These are phyloP conservation scores for Prillingera fragicola DNA, from an alignment of 1,284 basidiomycete genomes.

Conservation along the genomic window DNA sequence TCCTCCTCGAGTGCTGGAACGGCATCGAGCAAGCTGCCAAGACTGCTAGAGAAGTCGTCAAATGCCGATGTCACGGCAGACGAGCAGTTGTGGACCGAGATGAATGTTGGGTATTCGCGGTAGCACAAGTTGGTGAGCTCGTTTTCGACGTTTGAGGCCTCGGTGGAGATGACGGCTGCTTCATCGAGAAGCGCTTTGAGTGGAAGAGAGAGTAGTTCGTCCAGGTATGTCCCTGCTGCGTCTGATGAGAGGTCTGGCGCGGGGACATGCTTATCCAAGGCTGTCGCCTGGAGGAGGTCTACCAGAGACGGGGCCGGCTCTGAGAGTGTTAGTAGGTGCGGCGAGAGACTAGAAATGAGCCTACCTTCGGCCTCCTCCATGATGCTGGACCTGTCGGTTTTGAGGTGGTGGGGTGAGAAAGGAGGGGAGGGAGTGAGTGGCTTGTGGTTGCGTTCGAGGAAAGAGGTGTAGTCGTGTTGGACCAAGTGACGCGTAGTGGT, in stretches of 20 bases:
- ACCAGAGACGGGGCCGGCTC: slow-evolving; percentile 23
- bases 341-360: neutral
- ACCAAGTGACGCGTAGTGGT: neutral
- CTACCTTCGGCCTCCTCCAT: slow-evolving; percentile 24
- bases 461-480: neutral
- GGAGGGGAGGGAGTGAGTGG: neutral
- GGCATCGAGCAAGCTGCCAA: slow-evolving; percentile 59
- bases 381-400: neutral
- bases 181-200: slow-evolving; percentile 63
- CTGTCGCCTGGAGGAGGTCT: slow-evolving; percentile 29
- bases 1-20: slow-evolving; percentile 67
- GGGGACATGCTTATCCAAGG: slow-evolving; percentile 3
- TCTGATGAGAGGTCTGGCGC: slow-evolving; percentile 20
- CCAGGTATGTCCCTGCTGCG: slow-evolving; percentile 32
- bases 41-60: slow-evolving; percentile 58
- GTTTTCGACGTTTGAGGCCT: slow-evolving; percentile 73
- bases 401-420: neutral
- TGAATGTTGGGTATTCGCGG: slow-evolving; percentile 79
- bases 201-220: slow-evolving; percentile 60
- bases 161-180: slow-evolving; percentile 67
- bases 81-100: slow-evolving; percentile 61
- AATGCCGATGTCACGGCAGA: slow-evolving; percentile 62
- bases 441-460: neutral
- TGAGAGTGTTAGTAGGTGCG: slow-evolving; percentile 3
- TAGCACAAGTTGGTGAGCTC: slow-evolving; percentile 82